A percentile compares a stretch with the other conserved stretches of the same genome.
phyloP scores from a whole-genome alignment of 2,329 filamentous ascomycete species.

The Calonectria henricotiae region DNA sequence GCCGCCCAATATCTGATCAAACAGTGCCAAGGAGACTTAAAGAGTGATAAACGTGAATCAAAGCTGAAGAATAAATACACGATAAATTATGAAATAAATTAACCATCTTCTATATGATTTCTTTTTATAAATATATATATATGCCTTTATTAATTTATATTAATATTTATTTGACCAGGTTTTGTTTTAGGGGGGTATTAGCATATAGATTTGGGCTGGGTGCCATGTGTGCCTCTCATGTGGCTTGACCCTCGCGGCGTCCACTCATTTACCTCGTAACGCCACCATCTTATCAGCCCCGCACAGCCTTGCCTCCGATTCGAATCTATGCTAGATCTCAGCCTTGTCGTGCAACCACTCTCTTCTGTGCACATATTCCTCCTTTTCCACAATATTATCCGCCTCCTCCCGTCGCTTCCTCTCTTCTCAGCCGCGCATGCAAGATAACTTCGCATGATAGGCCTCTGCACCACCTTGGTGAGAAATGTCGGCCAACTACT shows the following conservation, averaged over 20 bases:
- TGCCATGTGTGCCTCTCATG: not conserved
- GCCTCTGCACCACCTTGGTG: constrained; percentile 39
- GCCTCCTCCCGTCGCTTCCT: not conserved
- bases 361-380: not conserved
- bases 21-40: not conserved
- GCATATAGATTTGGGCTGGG: too few relatives aligned
- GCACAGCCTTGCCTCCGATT: constrained; percentile 37
- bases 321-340: constrained; percentile 33
- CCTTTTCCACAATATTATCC: constrained; percentile 4
- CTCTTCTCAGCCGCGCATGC: constrained; percentile 7
- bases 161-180: too few relatives aligned
- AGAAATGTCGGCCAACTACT: constrained; percentile 94
- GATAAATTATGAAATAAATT: too few relatives aligned
- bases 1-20: constrained; percentile 22
- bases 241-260: constrained; percentile 32
- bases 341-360: constrained; percentile 31
- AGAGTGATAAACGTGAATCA: too few relatives aligned
- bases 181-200: too few relatives aligned
- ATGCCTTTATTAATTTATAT: too few relatives aligned
- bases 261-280: not conserved
- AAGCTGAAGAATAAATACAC: too few relatives aligned
- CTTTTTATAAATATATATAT: too few relatives aligned
- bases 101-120: too few relatives aligned
- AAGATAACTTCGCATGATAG: constrained; percentile 21
- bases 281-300: constrained; percentile 36